Conservation (phyloP, 768 basidiomycete species). For the Leccinum rimulosum region DNA sequence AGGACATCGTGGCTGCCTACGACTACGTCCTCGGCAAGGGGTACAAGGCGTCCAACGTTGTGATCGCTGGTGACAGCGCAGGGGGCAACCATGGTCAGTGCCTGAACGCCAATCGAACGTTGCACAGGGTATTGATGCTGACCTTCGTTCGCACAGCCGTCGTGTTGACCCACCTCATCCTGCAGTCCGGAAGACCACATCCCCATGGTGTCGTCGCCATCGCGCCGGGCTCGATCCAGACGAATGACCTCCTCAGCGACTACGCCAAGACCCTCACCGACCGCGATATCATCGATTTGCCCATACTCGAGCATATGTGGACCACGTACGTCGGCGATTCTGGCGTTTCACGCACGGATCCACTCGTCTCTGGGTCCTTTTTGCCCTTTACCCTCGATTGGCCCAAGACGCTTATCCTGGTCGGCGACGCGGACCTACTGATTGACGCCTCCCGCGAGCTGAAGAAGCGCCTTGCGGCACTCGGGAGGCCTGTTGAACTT, state of each 20-base stretch:
- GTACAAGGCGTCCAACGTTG: constrained; percentile 18
- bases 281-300: constrained; percentile 1
- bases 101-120: not conserved
- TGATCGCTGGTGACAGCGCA: constrained; percentile 26
- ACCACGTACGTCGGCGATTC: constrained; percentile 14
- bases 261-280: not conserved
- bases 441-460: constrained; percentile 15
- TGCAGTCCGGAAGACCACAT: constrained; percentile 51
- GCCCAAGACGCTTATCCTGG: constrained; percentile 24
- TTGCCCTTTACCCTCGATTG: constrained; percentile 16
- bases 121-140: no score
- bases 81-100: constrained; percentile 27
- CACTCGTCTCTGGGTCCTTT: constrained; percentile 16
- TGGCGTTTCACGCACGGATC: constrained; percentile 10
- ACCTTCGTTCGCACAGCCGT: constrained; percentile 10
- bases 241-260: not conserved
- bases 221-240: constrained; percentile 37
- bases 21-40: constrained; percentile 25
- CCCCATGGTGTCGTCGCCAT: constrained; percentile 57
- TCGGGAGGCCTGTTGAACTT: not conserved
- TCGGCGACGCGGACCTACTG: constrained; percentile 17
- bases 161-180: constrained; percentile 32
- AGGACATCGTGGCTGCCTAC: constrained; percentile 27
- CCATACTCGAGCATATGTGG: not conserved
- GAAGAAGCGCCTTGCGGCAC: constrained; percentile 1